Base-by-base conservation (phyloP, 208 protist species). In the Trypanosoma mega region DNA sequence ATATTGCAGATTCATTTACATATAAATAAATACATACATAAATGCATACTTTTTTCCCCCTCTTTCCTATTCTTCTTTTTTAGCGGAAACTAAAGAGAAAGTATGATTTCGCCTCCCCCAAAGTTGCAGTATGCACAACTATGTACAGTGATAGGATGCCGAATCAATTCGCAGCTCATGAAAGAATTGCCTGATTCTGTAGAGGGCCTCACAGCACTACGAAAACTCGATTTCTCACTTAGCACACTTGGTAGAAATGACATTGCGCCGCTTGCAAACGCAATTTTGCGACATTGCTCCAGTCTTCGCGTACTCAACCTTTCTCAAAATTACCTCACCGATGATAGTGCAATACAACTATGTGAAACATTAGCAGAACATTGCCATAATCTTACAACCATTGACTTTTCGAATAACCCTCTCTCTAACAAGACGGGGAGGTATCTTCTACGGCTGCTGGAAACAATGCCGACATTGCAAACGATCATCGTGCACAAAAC, bases 311-410 rank as follows among this genome's bases (percentile, higher is more conserved):
- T 59, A 21, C 46, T 71, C 7, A 71, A 71, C 41, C 43, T 71
- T 9, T 62, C 64, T 1, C 55, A 71, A n/a, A 71, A 71, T 29
- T 71, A 71, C 26, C 44, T 71, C 0, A 64, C 64, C 4, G 57
- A 71, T 53, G 47, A 57, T 30, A 59, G 50, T 41, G 48, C 57
- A 20, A 41, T 68, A 18, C 14, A 21, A 27, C 53, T 68, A 44
- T 68, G 62, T 46, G 62, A 68, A 30, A 54, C 62, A 16, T 52
- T 68, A 14, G 33, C 51, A 18, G 62, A 39, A 29, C 12, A 60
- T 21, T 63, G 53, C 18, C 54, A 23, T 20, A 24, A 18, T 31
- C 55, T 71, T 24, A 48, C 53, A 2, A 57, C 46, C 2, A 48
- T 71, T 1, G 48, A 71, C 41, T 24, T 71, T 7, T 71, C 64